A percentile compares a stretch with the other conserved stretches of the same genome.
Conservation (phyloP, 2,329 filamentous ascomycete genomes). For the Fusarium sp. region DNA sequence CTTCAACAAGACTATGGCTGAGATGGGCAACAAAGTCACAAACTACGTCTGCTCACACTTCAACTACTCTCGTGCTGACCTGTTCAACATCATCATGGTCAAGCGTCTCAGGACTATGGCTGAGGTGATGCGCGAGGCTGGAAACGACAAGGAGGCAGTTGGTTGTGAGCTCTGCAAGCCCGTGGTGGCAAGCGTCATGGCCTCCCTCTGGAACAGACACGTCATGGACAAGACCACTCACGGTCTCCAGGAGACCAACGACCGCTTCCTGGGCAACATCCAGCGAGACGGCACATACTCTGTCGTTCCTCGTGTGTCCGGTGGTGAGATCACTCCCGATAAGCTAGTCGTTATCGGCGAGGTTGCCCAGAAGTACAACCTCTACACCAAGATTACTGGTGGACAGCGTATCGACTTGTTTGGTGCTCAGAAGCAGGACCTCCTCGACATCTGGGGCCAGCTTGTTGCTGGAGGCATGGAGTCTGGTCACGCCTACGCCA, state of each 20-base stretch:
- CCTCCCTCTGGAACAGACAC: slow-evolving; percentile 85
- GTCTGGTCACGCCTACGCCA: slow-evolving; percentile 90
- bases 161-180: slow-evolving; percentile 92
- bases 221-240: slow-evolving; percentile 77
- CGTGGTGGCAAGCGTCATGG: slow-evolving; percentile 80
- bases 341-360: slow-evolving; percentile 85
- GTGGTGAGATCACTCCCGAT: slow-evolving; percentile 87
- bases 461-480: slow-evolving; percentile 89
- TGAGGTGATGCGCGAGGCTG: slow-evolving; percentile 82
- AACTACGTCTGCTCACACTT: slow-evolving; percentile 90
- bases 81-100: slow-evolving; percentile 90
- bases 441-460: slow-evolving; percentile 82
- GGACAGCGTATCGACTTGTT: slow-evolving; percentile 95
- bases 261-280: slow-evolving; percentile 87
- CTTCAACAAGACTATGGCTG: slow-evolving; percentile 88
- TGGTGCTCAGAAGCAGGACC: slow-evolving; percentile 86
- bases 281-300: slow-evolving; percentile 93
- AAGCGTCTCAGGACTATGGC: slow-evolving; percentile 78
- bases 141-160: slow-evolving; percentile 75
- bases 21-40: slow-evolving; percentile 86
- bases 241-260: slow-evolving; percentile 90
- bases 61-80: slow-evolving; percentile 81
- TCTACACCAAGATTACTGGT: slow-evolving; percentile 94
- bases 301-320: slow-evolving; percentile 84
- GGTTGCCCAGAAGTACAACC: slow-evolving; percentile 83